A percentile compares a stretch with the other conserved stretches of the same genome.
These are phyloP conservation scores for Acacia confusa DNA, from an alignment of 306 rosid species.

Conservation along the genomic window DNA sequence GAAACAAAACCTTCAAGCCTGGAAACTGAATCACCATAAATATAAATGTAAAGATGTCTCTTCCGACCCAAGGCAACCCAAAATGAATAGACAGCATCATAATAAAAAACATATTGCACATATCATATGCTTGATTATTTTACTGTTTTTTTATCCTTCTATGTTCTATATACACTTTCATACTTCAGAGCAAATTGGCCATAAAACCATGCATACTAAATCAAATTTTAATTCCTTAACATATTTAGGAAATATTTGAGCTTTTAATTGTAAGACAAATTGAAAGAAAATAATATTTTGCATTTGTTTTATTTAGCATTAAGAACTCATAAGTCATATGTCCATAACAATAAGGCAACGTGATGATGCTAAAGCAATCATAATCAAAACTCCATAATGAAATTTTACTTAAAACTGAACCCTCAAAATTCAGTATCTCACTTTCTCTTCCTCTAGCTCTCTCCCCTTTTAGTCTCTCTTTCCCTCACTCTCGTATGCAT, in stretches of 20 bases:
- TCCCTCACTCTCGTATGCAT: not conserved
- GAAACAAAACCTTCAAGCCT: slow-evolving; percentile 99
- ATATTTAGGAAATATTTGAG: not conserved
- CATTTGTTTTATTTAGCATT: not conserved
- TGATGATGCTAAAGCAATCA: not conserved
- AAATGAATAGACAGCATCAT: not conserved
- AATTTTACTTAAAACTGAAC: no score
- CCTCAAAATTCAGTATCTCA: not conserved
- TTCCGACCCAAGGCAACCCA: not conserved
- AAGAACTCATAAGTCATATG: not conserved
- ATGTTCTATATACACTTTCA: not conserved
- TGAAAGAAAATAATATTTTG: not conserved
- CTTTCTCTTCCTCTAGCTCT: not conserved
- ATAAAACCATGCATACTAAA: not conserved
- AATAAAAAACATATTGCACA: not conserved
- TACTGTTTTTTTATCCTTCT: not conserved
- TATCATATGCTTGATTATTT: not conserved
- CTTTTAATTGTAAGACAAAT: not conserved
- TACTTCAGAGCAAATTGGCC: not conserved
- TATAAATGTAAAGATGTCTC: slow-evolving; percentile 31
- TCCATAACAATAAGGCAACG: not conserved
- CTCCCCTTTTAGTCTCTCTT: not conserved
- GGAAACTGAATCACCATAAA: slow-evolving; percentile 63
- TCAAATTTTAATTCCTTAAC: not conserved
- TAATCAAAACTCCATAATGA: not conserved